phyloP scores from a whole-genome alignment of 108 stramenopile species.

The Seminavis robusta region DNA sequence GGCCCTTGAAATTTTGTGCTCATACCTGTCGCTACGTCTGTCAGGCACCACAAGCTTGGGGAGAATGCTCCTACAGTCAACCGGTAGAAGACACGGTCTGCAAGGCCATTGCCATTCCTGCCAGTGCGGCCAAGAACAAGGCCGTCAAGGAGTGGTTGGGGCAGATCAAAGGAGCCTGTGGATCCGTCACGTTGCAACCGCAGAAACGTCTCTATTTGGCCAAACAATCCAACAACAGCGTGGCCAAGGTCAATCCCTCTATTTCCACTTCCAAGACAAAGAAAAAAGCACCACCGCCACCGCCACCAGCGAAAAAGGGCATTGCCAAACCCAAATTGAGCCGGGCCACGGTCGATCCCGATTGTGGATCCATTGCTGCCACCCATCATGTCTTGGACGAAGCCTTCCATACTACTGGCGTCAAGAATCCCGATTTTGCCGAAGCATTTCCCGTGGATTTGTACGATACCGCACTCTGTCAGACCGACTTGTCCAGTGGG shows the following conservation, averaged over 20 bases:
- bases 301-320: neutral
- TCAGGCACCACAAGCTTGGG: constrained; percentile 1
- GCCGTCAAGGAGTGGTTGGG: neutral
- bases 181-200: constrained; percentile 3
- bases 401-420: neutral
- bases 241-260: no score
- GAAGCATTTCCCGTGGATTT: constrained; percentile 1
- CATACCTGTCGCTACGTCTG: constrained; percentile 6
- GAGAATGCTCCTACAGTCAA: constrained; percentile 7
- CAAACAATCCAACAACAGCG: neutral
- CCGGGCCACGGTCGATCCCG: neutral
- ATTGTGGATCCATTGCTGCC: neutral
- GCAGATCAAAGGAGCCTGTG: neutral
- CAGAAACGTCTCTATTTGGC: neutral
- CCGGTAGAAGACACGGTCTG: neutral
- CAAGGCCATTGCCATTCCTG: neutral
- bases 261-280: neutral
- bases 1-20: neutral
- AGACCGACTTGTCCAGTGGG: constrained; percentile 5
- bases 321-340: neutral
- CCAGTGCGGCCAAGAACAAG: neutral
- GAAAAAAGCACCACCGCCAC: neutral
- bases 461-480: constrained; percentile 2
- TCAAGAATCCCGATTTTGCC: neutral
- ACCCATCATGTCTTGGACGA: constrained; percentile 5